Evolutionary conservation across 306 rosid species (phyloP).

Genomic region (Malus sieversii): DNA sequence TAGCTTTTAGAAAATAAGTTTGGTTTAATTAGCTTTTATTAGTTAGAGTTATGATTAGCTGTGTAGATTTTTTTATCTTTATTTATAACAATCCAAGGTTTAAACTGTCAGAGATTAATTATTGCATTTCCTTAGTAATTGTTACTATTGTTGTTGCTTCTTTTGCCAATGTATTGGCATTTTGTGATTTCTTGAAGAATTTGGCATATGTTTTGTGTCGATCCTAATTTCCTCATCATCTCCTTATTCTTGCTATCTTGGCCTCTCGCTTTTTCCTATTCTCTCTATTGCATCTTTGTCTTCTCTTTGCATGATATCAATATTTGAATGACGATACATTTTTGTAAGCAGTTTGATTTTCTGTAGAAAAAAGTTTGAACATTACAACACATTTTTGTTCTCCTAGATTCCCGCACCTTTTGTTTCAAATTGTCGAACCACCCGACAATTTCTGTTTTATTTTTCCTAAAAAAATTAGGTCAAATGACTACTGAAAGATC

Average conservation of each 20-base stretch:
- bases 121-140: too few species aligned
- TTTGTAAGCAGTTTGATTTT: background rate
- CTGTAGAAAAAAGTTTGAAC: background rate
- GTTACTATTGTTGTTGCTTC: too few species aligned
- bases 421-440: background rate
- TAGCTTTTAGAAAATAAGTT: background rate
- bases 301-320: background rate
- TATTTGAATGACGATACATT: background rate
- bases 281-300: background rate
- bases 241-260: background rate
- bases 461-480: conserved; percentile 14
- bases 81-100: too few species aligned
- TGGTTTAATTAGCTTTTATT: background rate
- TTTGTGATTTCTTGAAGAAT: background rate
- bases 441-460: conserved; percentile 13
- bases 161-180: too few species aligned
- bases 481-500: conserved; percentile 70
- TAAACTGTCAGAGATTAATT: too few species aligned
- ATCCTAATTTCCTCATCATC: background rate
- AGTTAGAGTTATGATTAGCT: too few species aligned
- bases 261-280: background rate
- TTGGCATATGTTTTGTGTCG: background rate
- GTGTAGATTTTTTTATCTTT: too few species aligned
- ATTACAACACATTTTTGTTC: background rate
- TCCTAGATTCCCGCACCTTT: background rate